Percentiles rank a stretch among this genome's conserved stretches.
Conservation (phyloP, 768 basidiomycete species). For the Mrakia blollopis region DNA sequence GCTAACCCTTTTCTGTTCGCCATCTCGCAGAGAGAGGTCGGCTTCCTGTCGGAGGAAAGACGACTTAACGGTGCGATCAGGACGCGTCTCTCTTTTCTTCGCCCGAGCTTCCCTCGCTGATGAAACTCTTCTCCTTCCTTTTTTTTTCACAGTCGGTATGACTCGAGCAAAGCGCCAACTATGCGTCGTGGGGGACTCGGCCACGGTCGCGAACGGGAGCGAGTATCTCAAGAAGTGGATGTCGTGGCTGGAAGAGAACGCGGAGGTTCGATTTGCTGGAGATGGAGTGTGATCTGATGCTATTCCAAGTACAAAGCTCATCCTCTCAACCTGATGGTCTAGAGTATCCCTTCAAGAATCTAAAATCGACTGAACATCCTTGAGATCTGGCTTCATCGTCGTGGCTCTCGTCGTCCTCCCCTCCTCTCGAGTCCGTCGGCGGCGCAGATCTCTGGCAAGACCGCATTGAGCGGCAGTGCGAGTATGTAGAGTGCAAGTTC, state of each 20-base stretch:
- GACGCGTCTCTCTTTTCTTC: not conserved
- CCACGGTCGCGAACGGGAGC: conserved; percentile 79
- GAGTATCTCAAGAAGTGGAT: conserved; percentile 84
- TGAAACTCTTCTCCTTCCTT: too few relatives aligned
- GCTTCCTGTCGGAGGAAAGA: conserved; percentile 88
- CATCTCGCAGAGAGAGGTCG: conserved; percentile 66
- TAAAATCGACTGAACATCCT: too few relatives aligned
- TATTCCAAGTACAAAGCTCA: too few relatives aligned
- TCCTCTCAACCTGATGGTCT: too few relatives aligned
- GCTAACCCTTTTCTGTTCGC: too few relatives aligned
- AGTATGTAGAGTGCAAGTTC: too few relatives aligned
- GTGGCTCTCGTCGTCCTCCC: too few relatives aligned
- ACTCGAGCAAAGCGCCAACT: conserved; percentile 83
- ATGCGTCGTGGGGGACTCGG: conserved; percentile 88
- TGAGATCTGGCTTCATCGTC: too few relatives aligned
- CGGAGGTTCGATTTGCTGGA: conserved; percentile 83
- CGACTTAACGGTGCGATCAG: conserved; percentile 57
- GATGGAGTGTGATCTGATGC: conserved; percentile 27
- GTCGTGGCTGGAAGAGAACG: conserved; percentile 79
- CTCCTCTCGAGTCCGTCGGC: too few relatives aligned
- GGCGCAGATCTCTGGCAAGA: too few relatives aligned
- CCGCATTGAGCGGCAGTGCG: too few relatives aligned
- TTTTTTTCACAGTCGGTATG: conserved; percentile 47
- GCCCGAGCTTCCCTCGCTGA: not conserved
- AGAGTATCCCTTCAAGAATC: too few relatives aligned